Evolutionary conservation across 495 filamentous ascomycete genomes (phyloP), one percentile per base, ranked within the genome.

Genomic region (Xylaria nigripes): DNA sequence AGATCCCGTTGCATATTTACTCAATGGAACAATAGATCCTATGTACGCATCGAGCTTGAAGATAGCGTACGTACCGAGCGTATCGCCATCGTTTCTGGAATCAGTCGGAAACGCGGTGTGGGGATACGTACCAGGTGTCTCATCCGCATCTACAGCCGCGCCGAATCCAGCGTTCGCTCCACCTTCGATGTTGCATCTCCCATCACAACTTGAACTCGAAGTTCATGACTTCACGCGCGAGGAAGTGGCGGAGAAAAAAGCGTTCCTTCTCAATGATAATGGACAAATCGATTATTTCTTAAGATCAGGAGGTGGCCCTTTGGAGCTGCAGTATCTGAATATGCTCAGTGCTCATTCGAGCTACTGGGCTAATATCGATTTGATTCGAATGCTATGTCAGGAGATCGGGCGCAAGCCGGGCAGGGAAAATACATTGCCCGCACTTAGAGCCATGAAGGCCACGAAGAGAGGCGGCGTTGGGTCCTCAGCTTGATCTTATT

Each of bases 341-440:
- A 98, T 98, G 92, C 69, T 98, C 54, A 87, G 89, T 51, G 93
- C 93, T n/a, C 93, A 98, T 69, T 90, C 87, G 53, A 89, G 86
- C 56, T 98, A 98, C 62, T 97, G 93, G 93, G 79, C 79, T 9
- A 81, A 85, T 58, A 76, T 78, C 52, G 93, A 97, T 65, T 88
- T 97, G 69, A 82, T 93, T 22, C 71, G 91, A 34, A 83, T 97
- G 64, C 64, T 96, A 48, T 92, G 95, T 18, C 69, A 89, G 36
- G 93, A 98, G 70, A 81, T 92, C 60, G 91, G 92, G 8, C 72
- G 92, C 54, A 77, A 74, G 64, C 79, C 83, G 34, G 91, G 90
- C 5, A 83, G 79, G 57, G 70, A 76, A 18, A 78, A 85, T 51
- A 84, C 85, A 0, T 58, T 96, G 57, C 66, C 70, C 41, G 76